phyloP scores from a whole-genome alignment of 441 rosid species.

The Capsella rubella region DNA sequence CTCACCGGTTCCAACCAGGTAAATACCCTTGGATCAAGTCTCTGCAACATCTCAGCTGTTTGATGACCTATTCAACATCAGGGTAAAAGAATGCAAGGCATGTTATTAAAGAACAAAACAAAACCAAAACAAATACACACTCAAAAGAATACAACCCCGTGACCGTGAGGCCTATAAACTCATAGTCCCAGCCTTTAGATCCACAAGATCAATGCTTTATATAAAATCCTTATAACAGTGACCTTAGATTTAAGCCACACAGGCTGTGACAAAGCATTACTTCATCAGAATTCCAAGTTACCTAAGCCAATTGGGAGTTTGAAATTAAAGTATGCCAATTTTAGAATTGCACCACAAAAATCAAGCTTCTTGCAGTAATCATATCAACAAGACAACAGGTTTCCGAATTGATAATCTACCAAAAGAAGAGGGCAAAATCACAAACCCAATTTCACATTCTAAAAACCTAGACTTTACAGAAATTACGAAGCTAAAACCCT shows the following conservation, averaged over 20 bases:
- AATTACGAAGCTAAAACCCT: slow-evolving; percentile 7
- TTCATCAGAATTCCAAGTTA: background rate
- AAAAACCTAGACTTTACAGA: too few species aligned
- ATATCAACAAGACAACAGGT: background rate
- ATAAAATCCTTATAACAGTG: background rate
- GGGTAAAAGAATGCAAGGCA: background rate
- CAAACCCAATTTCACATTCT: background rate
- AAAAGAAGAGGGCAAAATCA: slow-evolving; percentile 18
- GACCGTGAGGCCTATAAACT: background rate
- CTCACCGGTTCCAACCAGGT: slow-evolving; percentile 40
- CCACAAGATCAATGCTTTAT: background rate
- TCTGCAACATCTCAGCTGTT: slow-evolving; percentile 12
- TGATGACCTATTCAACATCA: slow-evolving; percentile 27
- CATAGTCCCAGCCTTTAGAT: background rate
- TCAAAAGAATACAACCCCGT: background rate
- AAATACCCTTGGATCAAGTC: slow-evolving; percentile 31
- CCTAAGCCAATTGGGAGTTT: slow-evolving; percentile 16
- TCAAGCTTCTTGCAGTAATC: background rate
- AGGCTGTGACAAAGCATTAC: background rate
- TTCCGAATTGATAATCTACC: background rate
- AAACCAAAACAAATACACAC: slow-evolving; percentile 10
- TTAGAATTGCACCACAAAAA: background rate
- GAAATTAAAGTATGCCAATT: background rate
- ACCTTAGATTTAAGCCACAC: background rate
- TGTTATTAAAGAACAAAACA: slow-evolving; percentile 6